Evolutionary conservation across 2,329 filamentous ascomycete species (phyloP), one percentile per base, ranked within the genome.

Genomic region (Sphaerulina vaccinii): DNA sequence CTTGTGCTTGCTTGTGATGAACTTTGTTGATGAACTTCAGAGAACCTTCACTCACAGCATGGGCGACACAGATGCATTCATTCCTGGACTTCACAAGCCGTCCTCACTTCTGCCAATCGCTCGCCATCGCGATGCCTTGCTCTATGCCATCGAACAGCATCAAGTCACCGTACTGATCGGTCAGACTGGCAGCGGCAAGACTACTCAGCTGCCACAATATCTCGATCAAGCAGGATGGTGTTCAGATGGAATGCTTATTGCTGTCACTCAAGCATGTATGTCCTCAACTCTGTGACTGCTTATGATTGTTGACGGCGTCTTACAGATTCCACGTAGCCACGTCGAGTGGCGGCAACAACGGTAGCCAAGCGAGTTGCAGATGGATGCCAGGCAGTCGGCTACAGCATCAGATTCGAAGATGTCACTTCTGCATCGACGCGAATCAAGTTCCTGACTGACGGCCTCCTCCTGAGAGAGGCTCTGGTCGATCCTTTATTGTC

Each of bases 361-460:
- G 89, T 97, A 19, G 91, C 92, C 7, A 77, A 87, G 24, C 80
- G 92, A 59, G 92, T 97, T 5, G 92, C 93, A 7, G 88, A 96
- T 68, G 93, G 71, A 82, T 90, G 69, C 22, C 90, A 95, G 71
- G 86, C 95, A 56, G 73, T 78, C 19, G 93, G 93, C 48, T 97
- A 95, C 69, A 95, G 90, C 1, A 96, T 97, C 59, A 82, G 82
- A 52, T 85, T 99, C 65, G 92, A 99, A 68, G 92, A 97, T 78
- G 82, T 88, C 58, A 96, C 91, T 4, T 96, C 90, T 16, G 79
- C 85, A 15, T 79, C 82, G 27, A 99, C 93, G 1, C 83, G 83
- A 46, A 92, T 99, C 73, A 96, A 99, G 68, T 97, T 97, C 66
- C 74, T 97, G 57, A 99, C 92, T 0, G 93, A 99, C 73, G 92